phyloP scores from a whole-genome alignment of 306 rosid genomes.

The Vigna nakashimae region DNA sequence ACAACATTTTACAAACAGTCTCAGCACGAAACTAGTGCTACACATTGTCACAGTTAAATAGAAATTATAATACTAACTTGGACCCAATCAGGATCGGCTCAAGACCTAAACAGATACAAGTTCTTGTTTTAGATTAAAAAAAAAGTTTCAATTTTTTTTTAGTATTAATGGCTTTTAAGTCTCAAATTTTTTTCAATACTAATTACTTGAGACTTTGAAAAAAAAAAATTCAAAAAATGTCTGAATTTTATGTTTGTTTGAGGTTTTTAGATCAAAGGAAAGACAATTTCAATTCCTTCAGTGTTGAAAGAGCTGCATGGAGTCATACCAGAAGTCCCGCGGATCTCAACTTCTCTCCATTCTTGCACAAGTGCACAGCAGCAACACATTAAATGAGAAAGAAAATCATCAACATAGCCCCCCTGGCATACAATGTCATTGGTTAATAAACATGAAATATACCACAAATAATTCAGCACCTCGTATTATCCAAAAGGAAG shows the following conservation, averaged over 20 bases:
- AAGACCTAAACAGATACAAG: too few relatives aligned
- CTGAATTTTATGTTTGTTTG: too few relatives aligned
- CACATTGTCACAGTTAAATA: too few relatives aligned
- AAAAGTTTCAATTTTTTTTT: too few relatives aligned
- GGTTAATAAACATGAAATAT: conserved; percentile 30
- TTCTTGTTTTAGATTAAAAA: too few relatives aligned
- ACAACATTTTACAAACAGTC: conserved; percentile 15
- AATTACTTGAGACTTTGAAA: too few relatives aligned
- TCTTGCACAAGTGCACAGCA: conserved; percentile 99
- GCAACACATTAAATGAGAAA: conserved; percentile 96
- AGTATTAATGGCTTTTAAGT: too few relatives aligned
- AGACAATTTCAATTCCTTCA: background rate
- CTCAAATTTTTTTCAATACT: too few relatives aligned
- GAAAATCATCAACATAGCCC: conserved; percentile 90
- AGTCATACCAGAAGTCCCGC: conserved; percentile 65
- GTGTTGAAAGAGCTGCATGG: conserved; percentile 5
- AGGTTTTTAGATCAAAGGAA: background rate
- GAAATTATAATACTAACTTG: too few relatives aligned
- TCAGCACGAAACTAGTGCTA: too few relatives aligned
- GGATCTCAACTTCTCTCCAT: conserved; percentile 93
- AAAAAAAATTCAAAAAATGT: too few relatives aligned
- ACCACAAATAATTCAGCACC: background rate
- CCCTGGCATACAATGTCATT: conserved; percentile 63
- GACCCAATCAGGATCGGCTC: too few relatives aligned
- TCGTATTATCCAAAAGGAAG: background rate